A percentile compares a stretch with the other conserved stretches of the same genome.
Evolutionary conservation across 352 stramenopile species (phyloP).

Genomic region (Peronospora destructor): DNA sequence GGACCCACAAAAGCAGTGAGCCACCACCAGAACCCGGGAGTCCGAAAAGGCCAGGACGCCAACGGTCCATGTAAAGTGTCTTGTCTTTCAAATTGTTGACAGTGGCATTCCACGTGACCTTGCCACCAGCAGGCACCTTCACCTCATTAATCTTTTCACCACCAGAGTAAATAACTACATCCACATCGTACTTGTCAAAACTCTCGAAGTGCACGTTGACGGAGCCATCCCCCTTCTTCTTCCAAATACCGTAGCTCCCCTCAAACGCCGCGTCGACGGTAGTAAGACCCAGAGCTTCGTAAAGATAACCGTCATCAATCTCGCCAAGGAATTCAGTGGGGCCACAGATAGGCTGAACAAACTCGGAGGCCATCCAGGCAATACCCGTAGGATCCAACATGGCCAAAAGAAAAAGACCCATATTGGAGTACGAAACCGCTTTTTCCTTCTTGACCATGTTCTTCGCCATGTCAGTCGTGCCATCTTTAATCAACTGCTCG

Average conservation of each 20-base stretch:
- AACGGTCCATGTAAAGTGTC: slow-evolving; percentile 27
- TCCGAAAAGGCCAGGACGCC: slow-evolving; percentile 17
- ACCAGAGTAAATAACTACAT: slow-evolving; percentile 26
- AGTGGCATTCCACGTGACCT: slow-evolving; percentile 18
- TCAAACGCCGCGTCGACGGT: slow-evolving; percentile 37
- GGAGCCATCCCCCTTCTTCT: slow-evolving; percentile 28
- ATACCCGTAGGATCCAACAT: slow-evolving; percentile 47
- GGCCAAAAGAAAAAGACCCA: slow-evolving; percentile 37
- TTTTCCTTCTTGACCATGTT: slow-evolving; percentile 17
- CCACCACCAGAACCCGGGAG: slow-evolving; percentile 18
- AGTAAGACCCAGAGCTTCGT: slow-evolving; percentile 36
- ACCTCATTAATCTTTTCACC: slow-evolving; percentile 20
- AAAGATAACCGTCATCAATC: slow-evolving; percentile 40
- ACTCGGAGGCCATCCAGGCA: slow-evolving; percentile 40
- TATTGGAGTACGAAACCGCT: slow-evolving; percentile 15
- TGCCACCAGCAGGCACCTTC: slow-evolving; percentile 14
- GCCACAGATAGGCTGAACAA: slow-evolving; percentile 50
- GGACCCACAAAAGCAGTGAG: slow-evolving; percentile 22
- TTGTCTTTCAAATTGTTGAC: slow-evolving; percentile 25
- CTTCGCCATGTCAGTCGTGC: slow-evolving; percentile 27
- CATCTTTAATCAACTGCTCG: slow-evolving; percentile 25
- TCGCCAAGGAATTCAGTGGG: slow-evolving; percentile 38
- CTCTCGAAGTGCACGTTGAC: slow-evolving; percentile 25
- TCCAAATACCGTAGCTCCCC: slow-evolving; percentile 38
- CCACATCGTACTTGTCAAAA: slow-evolving; percentile 16